phyloP scores from a whole-genome alignment of 2,329 filamentous ascomycete species.

The Keithomyces neogunnii region DNA sequence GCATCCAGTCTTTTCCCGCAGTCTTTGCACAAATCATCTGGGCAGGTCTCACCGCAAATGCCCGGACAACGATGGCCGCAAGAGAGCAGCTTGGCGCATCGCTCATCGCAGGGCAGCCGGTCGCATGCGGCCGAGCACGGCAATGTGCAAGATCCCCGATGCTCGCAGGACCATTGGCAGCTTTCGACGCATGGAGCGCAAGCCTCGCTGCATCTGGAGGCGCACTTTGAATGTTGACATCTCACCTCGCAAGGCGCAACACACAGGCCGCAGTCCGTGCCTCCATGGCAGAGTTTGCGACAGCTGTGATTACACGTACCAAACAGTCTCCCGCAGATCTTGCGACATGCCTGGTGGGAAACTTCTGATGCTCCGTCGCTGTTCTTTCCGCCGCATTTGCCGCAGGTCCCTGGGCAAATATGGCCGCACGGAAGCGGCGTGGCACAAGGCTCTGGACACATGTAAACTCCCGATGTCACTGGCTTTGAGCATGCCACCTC shows the following conservation, averaged over 20 bases:
- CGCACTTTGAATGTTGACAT: constrained; percentile 49
- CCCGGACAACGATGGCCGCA: constrained; percentile 57
- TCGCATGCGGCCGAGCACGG: constrained; percentile 59
- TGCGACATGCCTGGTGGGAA: constrained; percentile 27
- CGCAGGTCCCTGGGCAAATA: constrained; percentile 9
- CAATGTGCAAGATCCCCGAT: constrained; percentile 39
- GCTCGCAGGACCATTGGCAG: constrained; percentile 42
- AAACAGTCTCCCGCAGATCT: constrained; percentile 39
- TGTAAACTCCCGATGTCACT: constrained; percentile 4
- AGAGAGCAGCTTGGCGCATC: constrained; percentile 42
- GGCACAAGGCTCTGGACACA: constrained; percentile 15
- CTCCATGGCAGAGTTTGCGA: constrained; percentile 8
- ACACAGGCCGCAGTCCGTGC: constrained; percentile 35
- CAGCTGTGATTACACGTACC: constrained; percentile 51
- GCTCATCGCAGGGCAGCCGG: constrained; percentile 51
- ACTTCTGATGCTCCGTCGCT: constrained; percentile 7
- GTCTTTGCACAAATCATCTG: constrained; percentile 43
- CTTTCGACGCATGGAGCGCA: constrained; percentile 51
- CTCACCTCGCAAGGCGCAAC: constrained; percentile 46
- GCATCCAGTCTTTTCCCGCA: constrained; percentile 35
- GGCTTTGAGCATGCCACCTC: constrained; percentile 4
- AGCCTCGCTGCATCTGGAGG: constrained; percentile 43
- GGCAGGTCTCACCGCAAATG: constrained; percentile 57
- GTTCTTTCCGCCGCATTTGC: constrained; percentile 4
- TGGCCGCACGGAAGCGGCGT: constrained; percentile 30